Base-by-base conservation (phyloP, 306 rosid genomes). In the Oxytropis ochrocephala region DNA sequence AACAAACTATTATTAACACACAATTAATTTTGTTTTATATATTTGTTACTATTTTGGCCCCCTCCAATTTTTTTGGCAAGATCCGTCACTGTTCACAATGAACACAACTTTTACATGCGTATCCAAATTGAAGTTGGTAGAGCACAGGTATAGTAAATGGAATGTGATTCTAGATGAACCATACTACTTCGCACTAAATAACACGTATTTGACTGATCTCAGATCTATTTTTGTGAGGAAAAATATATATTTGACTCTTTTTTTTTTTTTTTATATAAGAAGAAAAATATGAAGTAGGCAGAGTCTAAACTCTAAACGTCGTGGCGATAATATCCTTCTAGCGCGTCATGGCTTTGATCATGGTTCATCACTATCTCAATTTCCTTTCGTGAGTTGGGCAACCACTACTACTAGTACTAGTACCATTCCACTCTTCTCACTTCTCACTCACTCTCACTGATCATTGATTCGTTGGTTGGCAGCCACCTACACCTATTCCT, bases 331-430 rank as follows among this genome's bases (percentile, higher is more conserved):
- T 27, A 8, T 4, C 0, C 11, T 16, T 0, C 0, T 1, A 8
- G 6, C 19, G 33, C 69, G 78, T 78, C 82, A 78, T 64, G 69
- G 78, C 78, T 78, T 78, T 12, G 72, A 49, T 71, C 74, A 78
- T 2, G 43, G 52, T 66, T 36, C 43, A 4, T 38, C 3, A 14
- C 21, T 8, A 8, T 33, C 8, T 7, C 51, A 10, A 2, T n/a
- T 76, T 62, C 72, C 57, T 76, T 62, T 78, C 57, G 74, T 78
- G 74, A 74, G 56, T 56, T 62, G 29, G 67, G 61, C 67, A 62
- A 43, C 72, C 19, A 70, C 67, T 47, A 24, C 29, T 24, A 24
- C 29, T 2, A 24, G 0, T 24, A 21, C 27, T 21, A 21, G 2
- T 21, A 21, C 29, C 29, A 24, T 24, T 69, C 33, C 39, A 36